A percentile compares a stretch with the other conserved stretches of the same genome.
phyloP scores from a whole-genome alignment of 2,329 filamentous ascomycete species.

The Dothidotthia symphoricarpi region DNA sequence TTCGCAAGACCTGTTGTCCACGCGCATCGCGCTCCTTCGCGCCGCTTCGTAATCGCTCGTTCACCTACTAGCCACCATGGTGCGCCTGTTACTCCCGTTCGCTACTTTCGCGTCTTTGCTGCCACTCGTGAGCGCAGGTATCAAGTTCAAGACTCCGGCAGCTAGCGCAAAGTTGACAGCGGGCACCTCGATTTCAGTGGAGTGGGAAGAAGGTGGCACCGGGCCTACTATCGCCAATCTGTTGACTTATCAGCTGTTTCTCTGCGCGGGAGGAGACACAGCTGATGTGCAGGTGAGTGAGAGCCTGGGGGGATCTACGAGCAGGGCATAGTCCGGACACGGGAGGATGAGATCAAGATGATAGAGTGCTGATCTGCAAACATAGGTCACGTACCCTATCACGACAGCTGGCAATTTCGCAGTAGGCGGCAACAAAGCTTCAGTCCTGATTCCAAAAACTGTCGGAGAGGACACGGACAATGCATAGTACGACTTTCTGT shows the following conservation, averaged over 20 bases:
- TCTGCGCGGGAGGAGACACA: constrained; percentile 61
- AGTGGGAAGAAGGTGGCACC: constrained; percentile 57
- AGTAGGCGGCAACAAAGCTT: constrained; percentile 43
- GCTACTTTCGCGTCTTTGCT: constrained; percentile 40
- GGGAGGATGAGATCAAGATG: constrained; percentile 2
- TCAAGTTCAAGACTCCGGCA: constrained; percentile 55
- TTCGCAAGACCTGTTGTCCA: background rate
- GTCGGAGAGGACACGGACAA: constrained; percentile 43
- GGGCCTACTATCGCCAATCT: constrained; percentile 53
- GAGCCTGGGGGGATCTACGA: background rate
- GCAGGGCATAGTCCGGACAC: background rate
- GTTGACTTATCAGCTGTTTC: constrained; percentile 56
- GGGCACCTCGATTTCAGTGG: constrained; percentile 53
- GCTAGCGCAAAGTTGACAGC: constrained; percentile 52
- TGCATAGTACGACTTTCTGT: constrained; percentile 52
- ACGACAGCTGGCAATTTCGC: constrained; percentile 49
- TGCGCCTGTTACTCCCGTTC: constrained; percentile 26
- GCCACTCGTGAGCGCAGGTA: constrained; percentile 50
- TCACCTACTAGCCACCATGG: constrained; percentile 22
- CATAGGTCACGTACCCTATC: constrained; percentile 29
- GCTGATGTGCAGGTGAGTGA: constrained; percentile 48
- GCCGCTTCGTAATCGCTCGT: constrained; percentile 14
- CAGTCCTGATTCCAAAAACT: constrained; percentile 25
- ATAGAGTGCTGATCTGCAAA: constrained; percentile 3
- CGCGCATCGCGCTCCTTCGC: constrained; percentile 1